Percentiles rank a stretch among this genome's conserved stretches.
phyloP scores from a whole-genome alignment of 2,329 filamentous ascomycete species.

The Ciborinia camelliae region DNA sequence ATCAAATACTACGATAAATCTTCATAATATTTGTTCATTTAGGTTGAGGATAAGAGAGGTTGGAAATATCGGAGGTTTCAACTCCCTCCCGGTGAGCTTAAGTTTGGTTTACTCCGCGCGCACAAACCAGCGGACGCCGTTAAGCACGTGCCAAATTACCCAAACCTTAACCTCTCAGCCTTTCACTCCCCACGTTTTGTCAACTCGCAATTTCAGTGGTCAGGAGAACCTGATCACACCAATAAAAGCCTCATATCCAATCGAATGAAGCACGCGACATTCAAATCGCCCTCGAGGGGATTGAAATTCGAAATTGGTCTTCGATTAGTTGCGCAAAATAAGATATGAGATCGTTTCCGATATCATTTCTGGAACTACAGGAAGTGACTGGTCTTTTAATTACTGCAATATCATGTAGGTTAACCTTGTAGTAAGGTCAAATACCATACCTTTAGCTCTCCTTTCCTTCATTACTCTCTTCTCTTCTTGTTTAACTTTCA shows the following conservation, averaged over 20 bases:
- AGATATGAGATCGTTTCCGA: background rate
- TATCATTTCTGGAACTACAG: background rate
- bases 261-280: slow-evolving; percentile 21
- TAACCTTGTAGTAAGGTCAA: background rate
- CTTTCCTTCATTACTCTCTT: background rate
- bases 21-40: background rate
- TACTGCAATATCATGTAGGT: background rate
- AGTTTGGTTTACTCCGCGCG: background rate
- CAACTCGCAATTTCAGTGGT: slow-evolving; percentile 12
- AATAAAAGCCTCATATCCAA: slow-evolving; percentile 16
- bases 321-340: slow-evolving; percentile 8
- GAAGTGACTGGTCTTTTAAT: background rate
- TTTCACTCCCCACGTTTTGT: slow-evolving; percentile 4
- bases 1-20: no score
- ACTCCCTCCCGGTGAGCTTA: slow-evolving; percentile 5
- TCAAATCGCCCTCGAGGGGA: slow-evolving; percentile 1
- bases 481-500: background rate
- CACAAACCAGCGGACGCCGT: background rate
- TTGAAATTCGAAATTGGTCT: background rate
- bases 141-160: slow-evolving; percentile 4
- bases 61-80: background rate
- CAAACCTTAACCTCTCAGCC: background rate
- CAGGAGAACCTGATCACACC: background rate
- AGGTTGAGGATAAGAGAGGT: background rate
- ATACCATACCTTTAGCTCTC: background rate